phyloP scores from a whole-genome alignment of 768 basidiomycete species.

The Dentipellis sp. region DNA sequence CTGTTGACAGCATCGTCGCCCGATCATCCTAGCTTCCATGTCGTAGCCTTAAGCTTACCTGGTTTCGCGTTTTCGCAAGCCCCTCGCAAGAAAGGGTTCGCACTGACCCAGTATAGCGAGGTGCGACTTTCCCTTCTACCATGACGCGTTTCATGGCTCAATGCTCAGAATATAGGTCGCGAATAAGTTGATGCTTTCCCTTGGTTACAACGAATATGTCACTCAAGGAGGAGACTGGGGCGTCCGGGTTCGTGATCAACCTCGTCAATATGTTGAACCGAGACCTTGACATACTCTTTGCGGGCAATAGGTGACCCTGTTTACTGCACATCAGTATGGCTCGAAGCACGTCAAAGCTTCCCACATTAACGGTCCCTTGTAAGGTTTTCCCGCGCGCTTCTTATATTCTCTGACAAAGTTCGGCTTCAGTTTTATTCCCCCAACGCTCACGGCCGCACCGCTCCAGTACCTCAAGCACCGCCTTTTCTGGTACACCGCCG shows the following conservation, averaged over 20 bases:
- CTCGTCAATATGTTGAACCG: not conserved
- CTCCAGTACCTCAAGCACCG: constrained; percentile 19
- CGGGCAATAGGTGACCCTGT: not conserved
- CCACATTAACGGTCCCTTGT: too few relatives aligned
- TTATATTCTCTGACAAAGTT: too few relatives aligned
- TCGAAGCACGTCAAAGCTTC: too few relatives aligned
- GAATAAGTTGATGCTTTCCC: constrained; percentile 23
- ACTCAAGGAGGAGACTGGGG: constrained; percentile 45
- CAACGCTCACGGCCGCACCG: constrained; percentile 6
- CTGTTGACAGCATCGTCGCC: constrained; percentile 13
- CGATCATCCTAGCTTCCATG: constrained; percentile 20
- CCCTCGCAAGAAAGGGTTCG: constrained; percentile 19
- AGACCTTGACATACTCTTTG: not conserved
- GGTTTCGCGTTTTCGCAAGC: constrained; percentile 21
- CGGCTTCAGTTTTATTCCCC: too few relatives aligned
- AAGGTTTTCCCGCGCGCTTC: too few relatives aligned
- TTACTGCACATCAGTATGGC: not conserved
- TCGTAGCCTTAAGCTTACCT: constrained; percentile 20
- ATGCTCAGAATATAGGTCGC: not conserved
- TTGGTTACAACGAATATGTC: constrained; percentile 25
- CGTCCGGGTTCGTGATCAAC: constrained; percentile 18
- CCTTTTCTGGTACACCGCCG: constrained; percentile 22
- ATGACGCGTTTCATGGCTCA: too few relatives aligned
- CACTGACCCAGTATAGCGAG: constrained; percentile 16
- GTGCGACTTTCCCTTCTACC: constrained; percentile 3